Base-by-base conservation (phyloP, 805 yeast species). In the Saturnispora diversa region DNA sequence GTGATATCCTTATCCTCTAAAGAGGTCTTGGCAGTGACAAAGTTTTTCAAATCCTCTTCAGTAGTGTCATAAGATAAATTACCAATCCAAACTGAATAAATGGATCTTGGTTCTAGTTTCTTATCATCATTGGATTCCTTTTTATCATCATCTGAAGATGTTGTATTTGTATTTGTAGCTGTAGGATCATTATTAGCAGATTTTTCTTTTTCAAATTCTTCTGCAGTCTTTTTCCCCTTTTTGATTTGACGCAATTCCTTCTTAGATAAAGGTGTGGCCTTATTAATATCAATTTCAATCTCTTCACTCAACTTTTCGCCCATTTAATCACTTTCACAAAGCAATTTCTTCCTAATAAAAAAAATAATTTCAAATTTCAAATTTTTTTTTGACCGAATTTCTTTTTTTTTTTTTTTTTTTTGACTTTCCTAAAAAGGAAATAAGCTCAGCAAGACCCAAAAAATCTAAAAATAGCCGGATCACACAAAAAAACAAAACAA, bases 1-100 rank as follows among this genome's bases (percentile, higher is more conserved):
- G 79, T 61, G 39, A 92, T 77, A 47, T 82, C 85, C 1, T 60
- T 63, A 39, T 75, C 80, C 13, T 61, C 58, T 12, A 84, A 68
- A 1, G 56, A 53, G 0, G 90, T 74, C 54, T 80, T 84, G 8
- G 74, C 70, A 1, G 70, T 63, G 6, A 92, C 60, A 48, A 82
- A 86, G 40, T 77, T 69, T 11, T 65, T 64, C 25, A 92, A 55
- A 47, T 87, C 94, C 26, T 82, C 90, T 50, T 72, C 77, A 0
- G 79, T 69, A 5, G 96, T 85, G 39, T 84, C 92, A 53, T 81
- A 92, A 0, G 95, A 71, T 47, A 92, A 63, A 58, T 92, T 92
- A 31, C 98, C 98, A 35, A 92, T 74, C 98, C 98, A 92, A 26
- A 87, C 92, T 33, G 94, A 94, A 52, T 64, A 74, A 40, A 70